Evolutionary conservation across 352 stramenopile genomes (phyloP).

Genomic region (Globisporangium polare): DNA sequence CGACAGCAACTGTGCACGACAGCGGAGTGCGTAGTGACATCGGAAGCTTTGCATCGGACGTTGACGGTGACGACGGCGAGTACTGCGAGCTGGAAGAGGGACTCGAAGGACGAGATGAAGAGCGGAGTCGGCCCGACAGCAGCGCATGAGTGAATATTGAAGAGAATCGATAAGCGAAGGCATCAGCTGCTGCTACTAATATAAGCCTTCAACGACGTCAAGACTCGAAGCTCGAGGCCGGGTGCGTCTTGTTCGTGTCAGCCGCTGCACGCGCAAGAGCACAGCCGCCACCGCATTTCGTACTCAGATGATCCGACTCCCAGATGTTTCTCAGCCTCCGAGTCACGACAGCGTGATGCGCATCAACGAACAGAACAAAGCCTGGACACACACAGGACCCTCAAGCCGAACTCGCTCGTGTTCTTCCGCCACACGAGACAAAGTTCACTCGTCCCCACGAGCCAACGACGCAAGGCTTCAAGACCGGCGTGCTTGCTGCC

Average conservation of each 20-base stretch:
- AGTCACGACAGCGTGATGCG: conserved; percentile 1
- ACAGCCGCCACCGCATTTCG: not conserved
- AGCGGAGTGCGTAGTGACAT: not conserved
- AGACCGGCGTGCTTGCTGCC: not conserved
- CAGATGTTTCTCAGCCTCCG: not conserved
- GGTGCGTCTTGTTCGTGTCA: not conserved
- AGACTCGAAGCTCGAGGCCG: not conserved
- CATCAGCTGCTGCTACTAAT: not conserved
- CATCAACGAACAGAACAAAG: too few species aligned
- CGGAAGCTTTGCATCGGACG: not conserved
- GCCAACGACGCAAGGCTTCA: not conserved
- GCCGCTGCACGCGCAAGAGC: too few species aligned
- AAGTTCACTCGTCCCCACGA: not conserved
- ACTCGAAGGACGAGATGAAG: not conserved
- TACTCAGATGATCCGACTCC: not conserved
- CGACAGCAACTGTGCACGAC: not conserved
- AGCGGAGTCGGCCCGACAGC: not conserved
- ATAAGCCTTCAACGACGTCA: not conserved
- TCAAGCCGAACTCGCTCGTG: not conserved
- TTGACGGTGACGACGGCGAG: not conserved
- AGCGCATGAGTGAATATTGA: not conserved
- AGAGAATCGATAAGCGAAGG: too few species aligned
- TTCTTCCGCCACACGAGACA: not conserved
- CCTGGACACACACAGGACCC: too few species aligned
- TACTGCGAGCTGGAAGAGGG: not conserved